phyloP scores from a whole-genome alignment of 305 asterid species.

The Fraxinus xanthoxyloides region DNA sequence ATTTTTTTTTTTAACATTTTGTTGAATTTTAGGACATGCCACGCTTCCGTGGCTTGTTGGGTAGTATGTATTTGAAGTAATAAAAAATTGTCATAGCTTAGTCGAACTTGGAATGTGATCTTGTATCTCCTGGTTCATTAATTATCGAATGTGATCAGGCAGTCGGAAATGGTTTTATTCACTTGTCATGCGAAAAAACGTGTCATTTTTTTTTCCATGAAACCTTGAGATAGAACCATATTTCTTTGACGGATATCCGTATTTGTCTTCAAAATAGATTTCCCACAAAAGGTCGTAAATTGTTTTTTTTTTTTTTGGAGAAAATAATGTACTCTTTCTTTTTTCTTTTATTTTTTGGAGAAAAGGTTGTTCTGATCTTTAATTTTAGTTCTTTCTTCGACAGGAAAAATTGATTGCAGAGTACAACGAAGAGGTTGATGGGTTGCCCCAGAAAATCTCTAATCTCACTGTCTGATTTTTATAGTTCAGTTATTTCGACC shows the following conservation, averaged over 20 bases:
- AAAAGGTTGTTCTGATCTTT: background rate
- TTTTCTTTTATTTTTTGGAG: no score
- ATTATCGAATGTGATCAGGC: background rate
- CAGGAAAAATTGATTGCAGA: constrained; percentile 19
- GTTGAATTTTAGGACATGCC: background rate
- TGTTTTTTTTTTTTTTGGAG: background rate
- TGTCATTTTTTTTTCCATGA: background rate
- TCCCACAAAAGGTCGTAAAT: background rate
- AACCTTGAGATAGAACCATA: background rate
- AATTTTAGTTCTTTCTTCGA: background rate
- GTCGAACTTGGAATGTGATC: background rate
- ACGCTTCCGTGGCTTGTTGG: background rate
- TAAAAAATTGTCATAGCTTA: background rate
- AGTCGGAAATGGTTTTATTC: background rate
- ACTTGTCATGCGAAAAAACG: background rate
- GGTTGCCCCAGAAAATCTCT: constrained; percentile 7
- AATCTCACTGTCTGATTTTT: background rate
- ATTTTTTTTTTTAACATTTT: background rate
- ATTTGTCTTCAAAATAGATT: background rate
- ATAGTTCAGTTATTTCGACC: background rate
- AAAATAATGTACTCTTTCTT: background rate
- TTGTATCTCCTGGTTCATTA: background rate
- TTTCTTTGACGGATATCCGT: background rate
- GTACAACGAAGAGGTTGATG: constrained; percentile 14
- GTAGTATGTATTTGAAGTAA: background rate